Evolutionary conservation across 306 rosid genomes (phyloP).

Genomic region (Medicago lupulina): DNA sequence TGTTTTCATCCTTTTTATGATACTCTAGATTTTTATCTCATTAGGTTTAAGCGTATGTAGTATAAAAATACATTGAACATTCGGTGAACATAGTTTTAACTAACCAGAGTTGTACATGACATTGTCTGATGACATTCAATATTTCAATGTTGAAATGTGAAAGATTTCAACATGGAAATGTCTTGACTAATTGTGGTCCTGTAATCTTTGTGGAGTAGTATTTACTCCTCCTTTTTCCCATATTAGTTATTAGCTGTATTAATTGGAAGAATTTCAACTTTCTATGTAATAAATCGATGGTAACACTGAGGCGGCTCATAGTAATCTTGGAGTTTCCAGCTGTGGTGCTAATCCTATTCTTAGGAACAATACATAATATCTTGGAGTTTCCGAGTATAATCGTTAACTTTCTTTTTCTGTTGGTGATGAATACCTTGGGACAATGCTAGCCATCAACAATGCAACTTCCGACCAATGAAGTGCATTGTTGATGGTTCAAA

Average conservation of each 20-base stretch:
- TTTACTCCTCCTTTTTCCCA: not conserved
- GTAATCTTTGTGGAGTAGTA: not conserved
- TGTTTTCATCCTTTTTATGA: constrained; percentile 27
- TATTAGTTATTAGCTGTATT: not conserved
- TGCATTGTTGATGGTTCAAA: constrained; percentile 89
- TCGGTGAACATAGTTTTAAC: constrained; percentile 18
- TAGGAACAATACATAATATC: no score
- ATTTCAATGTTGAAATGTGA: constrained; percentile 15
- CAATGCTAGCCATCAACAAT: constrained; percentile 77
- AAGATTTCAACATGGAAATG: constrained; percentile 15
- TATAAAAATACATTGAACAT: constrained; percentile 7
- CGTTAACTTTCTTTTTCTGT: constrained; percentile 16
- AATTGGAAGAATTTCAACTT: not conserved
- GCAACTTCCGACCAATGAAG: constrained; percentile 89
- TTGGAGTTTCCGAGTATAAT: not conserved
- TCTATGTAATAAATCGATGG: not conserved
- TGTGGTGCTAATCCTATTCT: no score
- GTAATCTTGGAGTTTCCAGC: no score
- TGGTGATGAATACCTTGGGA: constrained; percentile 82
- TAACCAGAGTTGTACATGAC: constrained; percentile 37
- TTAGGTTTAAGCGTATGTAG: constrained; percentile 18
- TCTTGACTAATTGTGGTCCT: not conserved
- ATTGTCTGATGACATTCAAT: constrained; percentile 1
- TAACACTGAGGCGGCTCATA: no score
- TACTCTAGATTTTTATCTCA: constrained; percentile 25